Conservation (phyloP, 192 early-diverging fungal genomes). For the Backusella australiensis region DNA sequence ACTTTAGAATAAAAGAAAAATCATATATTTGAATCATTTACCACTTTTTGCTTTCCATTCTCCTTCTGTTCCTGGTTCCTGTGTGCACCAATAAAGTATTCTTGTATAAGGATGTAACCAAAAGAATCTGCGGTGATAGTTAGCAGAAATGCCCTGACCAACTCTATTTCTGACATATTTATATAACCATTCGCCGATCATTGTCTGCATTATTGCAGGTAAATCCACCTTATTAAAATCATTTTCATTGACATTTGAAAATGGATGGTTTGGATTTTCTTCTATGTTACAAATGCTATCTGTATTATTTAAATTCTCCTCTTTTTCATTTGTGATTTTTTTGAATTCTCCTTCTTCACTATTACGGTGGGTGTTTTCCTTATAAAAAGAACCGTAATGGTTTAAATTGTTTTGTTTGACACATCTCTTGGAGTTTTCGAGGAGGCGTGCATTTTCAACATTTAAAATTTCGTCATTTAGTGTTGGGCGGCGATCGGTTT, state of each 20-base stretch:
- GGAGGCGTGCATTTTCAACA: background rate
- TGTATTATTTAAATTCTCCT: background rate
- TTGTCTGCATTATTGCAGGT: conserved; percentile 67
- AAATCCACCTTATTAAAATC: background rate
- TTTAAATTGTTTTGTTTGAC: background rate
- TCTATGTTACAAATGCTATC: background rate
- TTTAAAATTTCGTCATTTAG: conserved; percentile 3
- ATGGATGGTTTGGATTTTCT: background rate
- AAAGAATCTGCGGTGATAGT: conserved; percentile 69
- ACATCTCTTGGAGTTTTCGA: background rate
- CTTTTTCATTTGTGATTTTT: background rate
- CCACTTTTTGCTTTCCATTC: conserved; percentile 49
- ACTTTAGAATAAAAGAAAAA: background rate
- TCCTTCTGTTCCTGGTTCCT: conserved; percentile 51
- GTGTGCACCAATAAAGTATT: conserved; percentile 73
- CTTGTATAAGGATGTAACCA: conserved; percentile 85
- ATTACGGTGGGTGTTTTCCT: background rate
- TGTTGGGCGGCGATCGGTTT: background rate
- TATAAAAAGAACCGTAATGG: background rate
- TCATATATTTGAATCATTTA: conserved; percentile 20
- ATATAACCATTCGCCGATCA: conserved; percentile 77
- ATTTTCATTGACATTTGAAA: background rate
- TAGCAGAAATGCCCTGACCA: conserved; percentile 49
- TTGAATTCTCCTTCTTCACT: background rate
- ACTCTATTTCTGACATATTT: conserved; percentile 65